These are phyloP conservation scores for Xerocomellus amylosporus DNA, from an alignment of 768 basidiomycete genomes.

Conservation along the genomic window DNA sequence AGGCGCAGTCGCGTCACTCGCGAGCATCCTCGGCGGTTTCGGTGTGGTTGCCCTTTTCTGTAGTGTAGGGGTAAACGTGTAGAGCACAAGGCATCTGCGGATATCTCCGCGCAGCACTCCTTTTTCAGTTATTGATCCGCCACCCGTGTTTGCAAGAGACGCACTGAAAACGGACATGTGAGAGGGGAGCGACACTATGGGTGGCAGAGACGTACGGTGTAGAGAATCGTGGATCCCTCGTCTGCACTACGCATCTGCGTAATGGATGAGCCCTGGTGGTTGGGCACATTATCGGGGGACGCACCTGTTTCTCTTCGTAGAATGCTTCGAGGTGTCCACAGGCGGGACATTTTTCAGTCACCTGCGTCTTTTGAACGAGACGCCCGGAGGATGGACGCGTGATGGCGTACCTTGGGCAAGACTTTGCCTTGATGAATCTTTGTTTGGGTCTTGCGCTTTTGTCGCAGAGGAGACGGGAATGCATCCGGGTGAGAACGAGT, in stretches of 20 bases:
- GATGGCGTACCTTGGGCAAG: slow-evolving; percentile 56
- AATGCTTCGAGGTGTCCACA: slow-evolving; percentile 85
- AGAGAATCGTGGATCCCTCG: slow-evolving; percentile 92
- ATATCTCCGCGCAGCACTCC: neutral
- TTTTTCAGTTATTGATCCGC: slow-evolving; percentile 70
- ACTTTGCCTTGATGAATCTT: slow-evolving; percentile 72
- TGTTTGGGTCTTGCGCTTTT: slow-evolving; percentile 88
- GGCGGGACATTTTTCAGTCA: slow-evolving; percentile 83
- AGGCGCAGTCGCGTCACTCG: slow-evolving; percentile 62
- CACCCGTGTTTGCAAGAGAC: slow-evolving; percentile 74
- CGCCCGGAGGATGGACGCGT: slow-evolving; percentile 22
- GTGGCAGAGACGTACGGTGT: slow-evolving; percentile 62
- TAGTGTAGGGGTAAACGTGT: slow-evolving; percentile 31
- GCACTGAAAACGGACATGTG: slow-evolving; percentile 48
- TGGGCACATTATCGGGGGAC: slow-evolving; percentile 9
- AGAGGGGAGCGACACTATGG: neutral
- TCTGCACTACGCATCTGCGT: slow-evolving; percentile 81
- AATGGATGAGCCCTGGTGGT: neutral
- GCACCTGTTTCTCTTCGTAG: slow-evolving; percentile 85
- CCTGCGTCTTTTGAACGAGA: slow-evolving; percentile 41
- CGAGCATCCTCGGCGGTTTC: slow-evolving; percentile 80
- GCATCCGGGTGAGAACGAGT: slow-evolving; percentile 93
- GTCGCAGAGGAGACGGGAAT: slow-evolving; percentile 84
- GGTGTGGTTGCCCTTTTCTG: slow-evolving; percentile 85
- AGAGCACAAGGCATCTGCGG: slow-evolving; percentile 16